A percentile compares a stretch with the other conserved stretches of the same genome.
These are phyloP conservation scores for Westerdykella aurantiaca DNA, from an alignment of 2,329 filamentous ascomycete species.

Conservation along the genomic window DNA sequence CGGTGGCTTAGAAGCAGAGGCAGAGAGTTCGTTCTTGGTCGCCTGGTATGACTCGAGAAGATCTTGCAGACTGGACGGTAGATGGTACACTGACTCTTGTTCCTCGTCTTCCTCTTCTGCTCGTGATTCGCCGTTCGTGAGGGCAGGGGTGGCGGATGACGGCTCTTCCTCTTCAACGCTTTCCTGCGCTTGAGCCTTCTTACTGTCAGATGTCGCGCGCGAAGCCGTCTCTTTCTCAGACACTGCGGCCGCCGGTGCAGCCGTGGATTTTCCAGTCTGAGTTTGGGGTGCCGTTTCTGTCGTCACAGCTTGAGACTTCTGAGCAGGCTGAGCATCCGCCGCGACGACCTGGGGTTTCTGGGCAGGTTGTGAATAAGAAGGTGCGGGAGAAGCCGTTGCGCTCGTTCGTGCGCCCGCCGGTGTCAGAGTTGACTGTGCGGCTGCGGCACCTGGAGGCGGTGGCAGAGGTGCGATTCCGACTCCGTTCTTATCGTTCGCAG, in stretches of 20 bases:
- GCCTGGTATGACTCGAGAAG: slow-evolving; percentile 85
- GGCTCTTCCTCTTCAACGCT: slow-evolving; percentile 30
- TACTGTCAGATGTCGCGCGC: slow-evolving; percentile 27
- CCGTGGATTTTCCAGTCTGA: slow-evolving; percentile 50
- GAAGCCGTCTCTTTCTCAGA: slow-evolving; percentile 40
- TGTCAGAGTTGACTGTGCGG: slow-evolving; percentile 38
- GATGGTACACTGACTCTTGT: slow-evolving; percentile 85
- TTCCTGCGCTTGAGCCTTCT: slow-evolving; percentile 26
- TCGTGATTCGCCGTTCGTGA: slow-evolving; percentile 51
- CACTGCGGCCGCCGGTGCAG: slow-evolving; percentile 43
- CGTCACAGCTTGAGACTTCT: neutral
- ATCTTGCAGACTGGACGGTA: slow-evolving; percentile 83
- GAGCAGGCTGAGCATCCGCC: neutral
- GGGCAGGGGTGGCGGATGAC: slow-evolving; percentile 32
- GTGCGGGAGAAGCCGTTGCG: slow-evolving; percentile 52
- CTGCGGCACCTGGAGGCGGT: slow-evolving; percentile 65
- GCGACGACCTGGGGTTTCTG: slow-evolving; percentile 31
- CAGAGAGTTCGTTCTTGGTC: slow-evolving; percentile 63
- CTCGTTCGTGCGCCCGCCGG: slow-evolving; percentile 51
- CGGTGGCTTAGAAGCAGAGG: slow-evolving; percentile 54
- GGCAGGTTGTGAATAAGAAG: slow-evolving; percentile 36
- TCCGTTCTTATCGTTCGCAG: slow-evolving; percentile 78
- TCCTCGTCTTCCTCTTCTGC: slow-evolving; percentile 44
- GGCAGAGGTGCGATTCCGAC: slow-evolving; percentile 91
- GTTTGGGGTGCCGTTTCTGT: slow-evolving; percentile 13